Conservation (phyloP, 1,284 basidiomycete species). For the Hymenochaete sp. region DNA sequence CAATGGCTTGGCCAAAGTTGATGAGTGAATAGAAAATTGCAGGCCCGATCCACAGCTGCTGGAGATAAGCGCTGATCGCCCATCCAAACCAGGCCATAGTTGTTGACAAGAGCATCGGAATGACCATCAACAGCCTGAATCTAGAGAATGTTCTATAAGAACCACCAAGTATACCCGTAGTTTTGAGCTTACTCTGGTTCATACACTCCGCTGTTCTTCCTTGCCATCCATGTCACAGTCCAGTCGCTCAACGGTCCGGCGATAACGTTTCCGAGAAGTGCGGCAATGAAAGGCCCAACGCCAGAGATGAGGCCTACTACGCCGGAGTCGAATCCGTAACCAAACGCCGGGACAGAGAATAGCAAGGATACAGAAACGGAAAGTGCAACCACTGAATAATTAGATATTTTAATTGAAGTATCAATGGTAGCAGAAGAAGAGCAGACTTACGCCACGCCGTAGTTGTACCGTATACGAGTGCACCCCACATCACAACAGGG, state of each 20-base stretch:
- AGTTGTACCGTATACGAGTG: conserved; percentile 19
- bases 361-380: conserved; percentile 19
- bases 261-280: conserved; percentile 17
- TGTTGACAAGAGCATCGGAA: conserved; percentile 15
- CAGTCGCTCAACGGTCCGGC: conserved; percentile 19
- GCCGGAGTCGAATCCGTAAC: conserved; percentile 17
- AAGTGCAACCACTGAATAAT: conserved; percentile 12
- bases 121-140: conserved; percentile 18
- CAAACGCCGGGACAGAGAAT: conserved; percentile 17
- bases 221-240: conserved; percentile 14
- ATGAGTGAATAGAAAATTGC: conserved; percentile 20
- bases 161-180: no score
- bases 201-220: conserved; percentile 17
- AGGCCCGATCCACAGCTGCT: conserved; percentile 20
- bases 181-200: conserved; percentile 16
- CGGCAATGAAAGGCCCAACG: conserved; percentile 19
- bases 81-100: conserved; percentile 21
- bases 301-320: conserved; percentile 18
- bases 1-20: conserved; percentile 18
- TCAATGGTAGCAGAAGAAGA: neutral
- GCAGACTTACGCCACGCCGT: conserved; percentile 16
- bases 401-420: neutral
- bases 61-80: conserved; percentile 18
- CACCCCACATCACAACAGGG: conserved; percentile 18
- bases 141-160: conserved; percentile 4